These are phyloP conservation scores for Exophiala bonariae DNA, from an alignment of 2,329 filamentous ascomycete genomes.

Conservation along the genomic window DNA sequence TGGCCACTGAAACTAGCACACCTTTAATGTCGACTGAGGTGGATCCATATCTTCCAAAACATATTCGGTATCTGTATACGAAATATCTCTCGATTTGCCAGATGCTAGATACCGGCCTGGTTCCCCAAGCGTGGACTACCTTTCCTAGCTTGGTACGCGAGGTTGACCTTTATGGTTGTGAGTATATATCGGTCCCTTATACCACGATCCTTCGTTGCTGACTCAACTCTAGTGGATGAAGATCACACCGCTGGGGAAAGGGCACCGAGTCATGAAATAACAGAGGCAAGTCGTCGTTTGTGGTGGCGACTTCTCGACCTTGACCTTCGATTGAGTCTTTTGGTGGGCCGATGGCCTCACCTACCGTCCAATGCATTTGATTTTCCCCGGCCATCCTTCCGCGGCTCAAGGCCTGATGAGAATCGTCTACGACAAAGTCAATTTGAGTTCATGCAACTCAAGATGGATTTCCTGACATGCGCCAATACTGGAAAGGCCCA, in stretches of 20 bases:
- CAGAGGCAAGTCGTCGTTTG: slow-evolving; percentile 15
- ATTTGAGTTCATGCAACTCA: slow-evolving; percentile 14
- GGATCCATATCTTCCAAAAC: background rate
- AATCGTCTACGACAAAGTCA: slow-evolving; percentile 6
- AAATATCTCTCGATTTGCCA: slow-evolving; percentile 11
- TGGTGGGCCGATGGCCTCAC: slow-evolving; percentile 18
- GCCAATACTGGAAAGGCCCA: background rate
- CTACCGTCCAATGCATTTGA: slow-evolving; percentile 6
- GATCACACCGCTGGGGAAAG: background rate
- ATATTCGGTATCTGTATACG: slow-evolving; percentile 10
- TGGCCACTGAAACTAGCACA: background rate
- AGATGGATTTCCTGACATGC: slow-evolving; percentile 11
- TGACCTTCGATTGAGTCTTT: slow-evolving; percentile 19
- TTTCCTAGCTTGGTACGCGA: slow-evolving; percentile 16
- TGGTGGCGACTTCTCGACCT: slow-evolving; percentile 23
- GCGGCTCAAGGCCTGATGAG: slow-evolving; percentile 2
- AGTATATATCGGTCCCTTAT: slow-evolving; percentile 1
- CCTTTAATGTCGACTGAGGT: background rate
- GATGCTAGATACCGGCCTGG: slow-evolving; percentile 15
- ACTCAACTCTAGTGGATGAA: slow-evolving; percentile 15
- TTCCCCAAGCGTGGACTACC: slow-evolving; percentile 17
- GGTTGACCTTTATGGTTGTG: slow-evolving; percentile 17
- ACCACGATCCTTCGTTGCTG: background rate
- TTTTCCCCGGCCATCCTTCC: slow-evolving; percentile 5
- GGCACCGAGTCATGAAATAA: background rate